Base-by-base conservation (phyloP, 768 basidiomycete genomes). In the Leccinum barrowsii region DNA sequence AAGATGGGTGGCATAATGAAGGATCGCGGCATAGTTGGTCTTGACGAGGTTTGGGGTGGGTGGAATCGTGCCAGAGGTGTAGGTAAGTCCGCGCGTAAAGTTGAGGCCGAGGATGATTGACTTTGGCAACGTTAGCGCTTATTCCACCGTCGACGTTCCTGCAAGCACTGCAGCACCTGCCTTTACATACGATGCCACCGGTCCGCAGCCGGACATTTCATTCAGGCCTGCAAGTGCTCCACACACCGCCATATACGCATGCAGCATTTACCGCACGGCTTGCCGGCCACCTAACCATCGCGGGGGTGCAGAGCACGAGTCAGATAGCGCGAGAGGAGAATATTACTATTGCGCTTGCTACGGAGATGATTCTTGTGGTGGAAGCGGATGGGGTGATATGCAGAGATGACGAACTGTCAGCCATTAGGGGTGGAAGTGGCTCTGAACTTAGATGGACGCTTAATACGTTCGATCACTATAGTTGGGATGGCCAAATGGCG, bases 21-120 rank as follows among this genome's bases (percentile, higher is more conserved):
- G 56, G 78, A 81, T 3, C 82, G 92, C 28, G 93, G 92, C 1
- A 82, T 96, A 34, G 81, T 97, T 40, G 91, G 88, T 0, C 74
- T 97, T 26, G 94, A 98, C 68, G 94, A 96, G 73, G 90, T 90
- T 0, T 98, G 94, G 94, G 92, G 92, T 26, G 85, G 89, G 2
- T 97, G 94, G 94, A 96, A 95, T 68, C 85, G 94, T 58, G 94
- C 92, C 6, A 77, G 94, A 63, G 94, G 94, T 51, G 89, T 96
- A 55, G 89, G 94, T 92, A 71, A 70, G 63, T 55, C 19, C 21
- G 30, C 24, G 19, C 42, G 24, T 58, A 24, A 47, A 21, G 54
- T 48, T 42, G 30, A 52, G 34, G 40, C 40, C 11, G 26, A 54
- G 24, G 28, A 52, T 21, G 48, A 55, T 50, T n/a, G 26, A 30